These are phyloP conservation scores for Lojkania enalia DNA, from an alignment of 2,329 filamentous ascomycete species.

Conservation along the genomic window DNA sequence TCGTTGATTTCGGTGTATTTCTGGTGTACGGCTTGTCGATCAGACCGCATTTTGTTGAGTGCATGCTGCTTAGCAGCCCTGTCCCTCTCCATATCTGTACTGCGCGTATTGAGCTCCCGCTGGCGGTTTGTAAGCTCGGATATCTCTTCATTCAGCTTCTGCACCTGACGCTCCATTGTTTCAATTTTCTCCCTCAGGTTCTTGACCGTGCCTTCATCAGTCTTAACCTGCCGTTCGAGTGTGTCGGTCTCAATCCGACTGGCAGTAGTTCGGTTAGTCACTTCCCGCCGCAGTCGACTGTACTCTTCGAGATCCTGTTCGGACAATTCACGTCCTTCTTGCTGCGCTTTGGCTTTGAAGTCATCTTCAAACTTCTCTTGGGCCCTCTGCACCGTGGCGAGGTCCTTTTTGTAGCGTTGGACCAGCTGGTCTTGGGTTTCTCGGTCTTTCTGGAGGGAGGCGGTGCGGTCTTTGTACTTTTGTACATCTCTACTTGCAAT, in stretches of 20 bases:
- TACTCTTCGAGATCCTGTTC: slow-evolving; percentile 89
- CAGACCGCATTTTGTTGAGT: slow-evolving; percentile 64
- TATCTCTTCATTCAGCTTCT: slow-evolving; percentile 74
- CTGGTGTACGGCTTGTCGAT: slow-evolving; percentile 63
- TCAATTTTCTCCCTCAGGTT: slow-evolving; percentile 89
- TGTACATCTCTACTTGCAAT: slow-evolving; percentile 74
- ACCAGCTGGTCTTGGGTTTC: slow-evolving; percentile 70
- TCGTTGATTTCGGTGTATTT: slow-evolving; percentile 88
- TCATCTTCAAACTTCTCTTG: slow-evolving; percentile 86
- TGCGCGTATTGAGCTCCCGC: slow-evolving; percentile 61
- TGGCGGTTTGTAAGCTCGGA: slow-evolving; percentile 70
- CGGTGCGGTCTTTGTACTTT: slow-evolving; percentile 68
- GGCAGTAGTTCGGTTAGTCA: slow-evolving; percentile 77
- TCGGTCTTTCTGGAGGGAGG: slow-evolving; percentile 73
- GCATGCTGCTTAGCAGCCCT: slow-evolving; percentile 89
- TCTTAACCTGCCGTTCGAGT: slow-evolving; percentile 84
- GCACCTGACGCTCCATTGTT: slow-evolving; percentile 70
- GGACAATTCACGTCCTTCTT: slow-evolving; percentile 83
- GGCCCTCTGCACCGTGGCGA: slow-evolving; percentile 84
- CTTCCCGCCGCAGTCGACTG: slow-evolving; percentile 79
- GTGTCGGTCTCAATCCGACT: slow-evolving; percentile 85
- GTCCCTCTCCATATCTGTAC: slow-evolving; percentile 72
- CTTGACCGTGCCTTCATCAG: slow-evolving; percentile 86
- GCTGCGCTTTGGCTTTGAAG: slow-evolving; percentile 80
- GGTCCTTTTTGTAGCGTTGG: slow-evolving; percentile 75